phyloP scores from a whole-genome alignment of 148 eudicot species.

The Silene uniflora region DNA sequence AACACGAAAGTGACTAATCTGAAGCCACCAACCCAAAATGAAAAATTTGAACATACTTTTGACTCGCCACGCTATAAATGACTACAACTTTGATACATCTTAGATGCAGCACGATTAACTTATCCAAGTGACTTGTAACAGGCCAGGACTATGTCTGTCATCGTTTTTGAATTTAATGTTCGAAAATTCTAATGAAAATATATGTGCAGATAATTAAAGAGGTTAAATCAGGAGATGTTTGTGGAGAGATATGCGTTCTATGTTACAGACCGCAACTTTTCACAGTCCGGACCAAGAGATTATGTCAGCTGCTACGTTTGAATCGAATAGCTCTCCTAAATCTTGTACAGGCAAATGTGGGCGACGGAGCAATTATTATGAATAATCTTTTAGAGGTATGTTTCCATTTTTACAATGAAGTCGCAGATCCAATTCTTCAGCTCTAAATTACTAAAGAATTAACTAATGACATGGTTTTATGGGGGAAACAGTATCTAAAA shows the following conservation, averaged over 20 bases:
- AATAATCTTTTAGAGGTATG: conserved; percentile 74
- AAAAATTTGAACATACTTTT: too few relatives aligned
- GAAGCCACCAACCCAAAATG: too few relatives aligned
- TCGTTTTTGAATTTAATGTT: background rate
- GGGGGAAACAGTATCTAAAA: conserved; percentile 52
- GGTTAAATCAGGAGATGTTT: conserved; percentile 55
- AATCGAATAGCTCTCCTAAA: conserved; percentile 61
- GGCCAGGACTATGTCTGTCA: background rate
- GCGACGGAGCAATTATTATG: conserved; percentile 77
- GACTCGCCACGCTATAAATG: too few relatives aligned
- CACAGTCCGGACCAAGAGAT: conserved; percentile 69
- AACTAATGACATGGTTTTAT: conserved; percentile 16
- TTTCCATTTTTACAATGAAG: background rate
- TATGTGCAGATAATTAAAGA: conserved; percentile 47
- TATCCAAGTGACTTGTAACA: background rate
- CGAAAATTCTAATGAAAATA: background rate
- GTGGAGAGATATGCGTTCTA: conserved; percentile 79
- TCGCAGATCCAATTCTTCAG: too few relatives aligned
- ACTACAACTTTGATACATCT: too few relatives aligned
- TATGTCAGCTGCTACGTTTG: conserved; percentile 65
- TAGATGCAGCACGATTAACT: too few relatives aligned
- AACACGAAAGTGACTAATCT: too few relatives aligned
- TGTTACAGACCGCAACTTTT: conserved; percentile 75
- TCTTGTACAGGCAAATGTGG: conserved; percentile 71
- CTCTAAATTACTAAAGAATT: background rate